Base-by-base conservation (phyloP, 106 monocot species). In the Cymbidium sinense region DNA sequence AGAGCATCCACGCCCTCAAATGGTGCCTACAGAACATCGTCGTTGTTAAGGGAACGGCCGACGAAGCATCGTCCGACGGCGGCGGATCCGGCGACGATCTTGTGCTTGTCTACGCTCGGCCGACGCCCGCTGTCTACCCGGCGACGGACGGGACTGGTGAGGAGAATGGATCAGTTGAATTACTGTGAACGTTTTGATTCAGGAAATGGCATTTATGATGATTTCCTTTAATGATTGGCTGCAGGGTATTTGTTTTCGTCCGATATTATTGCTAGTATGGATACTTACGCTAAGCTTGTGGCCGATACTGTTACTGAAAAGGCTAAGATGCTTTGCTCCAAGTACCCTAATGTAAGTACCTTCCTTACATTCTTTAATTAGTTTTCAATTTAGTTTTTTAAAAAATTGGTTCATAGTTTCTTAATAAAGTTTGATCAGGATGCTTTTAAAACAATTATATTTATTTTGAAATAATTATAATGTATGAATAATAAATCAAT, bases 11-110 rank as follows among this genome's bases (percentile, higher is more conserved):
- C 81, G 88, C 85, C 31, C 77, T 91, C 70, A 50, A 31, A 13
- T 88, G 91, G 91, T 86, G 88, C 84, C 77, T 91, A 69, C 27
- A 78, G 50, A 85, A 88, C 76, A 71, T 91, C 21, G 76, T 86
- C 21, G 47, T 69, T 0, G 29, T 75, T 43, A 20, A 7, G 44
- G 2, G 6, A 52, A 61, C 73, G 50, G 31, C 55, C 44, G 30
- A 17, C 13, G 36, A 43, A 21, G 2, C 70, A 3, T 12, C 37
- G 6, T 20, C 50, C 52, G 75, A 43, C 21, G 74, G 43, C 12
- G 43, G 50, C 15, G n/a, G 4, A 5, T 12, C 52, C 0, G 75
- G 78, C 19, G 86, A 91, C 61, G 75, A 77, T 7, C 50, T 91
- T 27, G 33, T 88, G 76, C 86, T 91, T 58, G 61, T 91, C 55